Base-by-base conservation (phyloP, 2,329 filamentous ascomycete genomes). In the Xylaria sp. region DNA sequence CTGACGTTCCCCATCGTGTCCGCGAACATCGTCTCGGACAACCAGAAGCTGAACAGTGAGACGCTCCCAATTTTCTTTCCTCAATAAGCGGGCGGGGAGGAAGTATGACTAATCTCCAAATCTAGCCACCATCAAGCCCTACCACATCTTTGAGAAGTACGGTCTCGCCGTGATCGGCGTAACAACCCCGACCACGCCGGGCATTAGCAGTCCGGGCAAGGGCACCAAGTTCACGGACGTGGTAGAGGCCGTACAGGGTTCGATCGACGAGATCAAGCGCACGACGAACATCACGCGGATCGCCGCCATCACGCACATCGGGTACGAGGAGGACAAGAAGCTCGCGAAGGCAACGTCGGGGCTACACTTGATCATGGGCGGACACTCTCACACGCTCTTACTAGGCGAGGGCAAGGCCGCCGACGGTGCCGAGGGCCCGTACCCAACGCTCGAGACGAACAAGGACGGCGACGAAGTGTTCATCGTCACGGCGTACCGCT, bases 221-320 rank as follows among this genome's bases (percentile, higher is more conserved):
- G 79, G 80, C 54, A 90, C 87, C 4, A 79, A 71, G 3, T 90
- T 90, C 73, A 79, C 80, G 5, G 82, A 89, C 64, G 80, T 82
- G 25, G 79, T 87, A 6, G 73, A 77, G 48, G 81, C 85, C 7
- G 84, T 89, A 2, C 87, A 90, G 72, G 79, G 81, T 51, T 83
- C 86, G 23, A 81, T 90, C 54, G 82, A 88, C 72, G 78, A 86
- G 67, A 88, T 90, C 72, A 82, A 81, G 63, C 77, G 80, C 54
- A 87, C 80, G 3, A 87, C 86, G 13, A 83, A 87, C 62, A 84
- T 90, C 72, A 87, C 80, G 41, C 82, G 87, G 60, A 88, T 90
- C 64, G 85, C 85, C 0, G 87, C 86, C 41, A 82, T 90, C 62
- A 90, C 87, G 1, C 87, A 90, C 70, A 87, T 90, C 56, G 87